These are phyloP conservation scores for Thuidium tamariscinum DNA, from an alignment of 225 moss, liverwort and hornwort genomes.

Conservation along the genomic window DNA sequence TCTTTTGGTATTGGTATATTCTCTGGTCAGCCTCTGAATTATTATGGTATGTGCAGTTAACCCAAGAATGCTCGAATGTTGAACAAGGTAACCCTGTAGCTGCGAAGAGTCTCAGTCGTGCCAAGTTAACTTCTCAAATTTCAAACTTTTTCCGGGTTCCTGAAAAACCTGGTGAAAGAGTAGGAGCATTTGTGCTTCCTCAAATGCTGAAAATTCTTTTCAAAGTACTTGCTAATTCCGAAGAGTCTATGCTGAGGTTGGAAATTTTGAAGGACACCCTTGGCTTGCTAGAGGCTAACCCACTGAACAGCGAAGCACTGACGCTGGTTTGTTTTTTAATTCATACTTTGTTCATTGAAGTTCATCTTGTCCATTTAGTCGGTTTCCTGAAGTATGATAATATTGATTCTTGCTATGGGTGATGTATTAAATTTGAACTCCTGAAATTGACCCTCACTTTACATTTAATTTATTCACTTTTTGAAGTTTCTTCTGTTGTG, in stretches of 20 bases:
- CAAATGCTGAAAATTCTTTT: slow-evolving; percentile 65
- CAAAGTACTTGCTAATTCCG: slow-evolving; percentile 41
- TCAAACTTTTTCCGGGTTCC: slow-evolving; percentile 50
- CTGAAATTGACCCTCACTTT: not conserved
- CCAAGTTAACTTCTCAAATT: slow-evolving; percentile 40
- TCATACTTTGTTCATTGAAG: not conserved
- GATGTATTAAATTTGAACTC: not conserved
- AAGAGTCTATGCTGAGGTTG: slow-evolving; percentile 54
- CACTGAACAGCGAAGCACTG: slow-evolving; percentile 63
- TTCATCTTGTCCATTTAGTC: not conserved
- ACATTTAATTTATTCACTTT: not conserved
- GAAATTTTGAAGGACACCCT: slow-evolving; percentile 70
- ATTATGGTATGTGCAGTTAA: slow-evolving; percentile 10
- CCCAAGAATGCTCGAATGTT: slow-evolving; percentile 10
- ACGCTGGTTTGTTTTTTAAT: slow-evolving; percentile 34
- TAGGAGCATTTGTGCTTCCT: slow-evolving; percentile 64
- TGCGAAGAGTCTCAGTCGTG: slow-evolving; percentile 30
- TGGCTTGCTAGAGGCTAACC: slow-evolving; percentile 59
- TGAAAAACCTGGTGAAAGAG: slow-evolving; percentile 45
- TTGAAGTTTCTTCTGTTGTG: not conserved
- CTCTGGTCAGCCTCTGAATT: not conserved
- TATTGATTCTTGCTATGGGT: not conserved
- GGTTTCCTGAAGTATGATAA: not conserved
- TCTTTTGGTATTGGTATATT: not conserved
- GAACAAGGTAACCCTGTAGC: slow-evolving; percentile 20